These are phyloP conservation scores for Fusarium cicatricum DNA, from an alignment of 2,329 filamentous ascomycete species.

Conservation along the genomic window DNA sequence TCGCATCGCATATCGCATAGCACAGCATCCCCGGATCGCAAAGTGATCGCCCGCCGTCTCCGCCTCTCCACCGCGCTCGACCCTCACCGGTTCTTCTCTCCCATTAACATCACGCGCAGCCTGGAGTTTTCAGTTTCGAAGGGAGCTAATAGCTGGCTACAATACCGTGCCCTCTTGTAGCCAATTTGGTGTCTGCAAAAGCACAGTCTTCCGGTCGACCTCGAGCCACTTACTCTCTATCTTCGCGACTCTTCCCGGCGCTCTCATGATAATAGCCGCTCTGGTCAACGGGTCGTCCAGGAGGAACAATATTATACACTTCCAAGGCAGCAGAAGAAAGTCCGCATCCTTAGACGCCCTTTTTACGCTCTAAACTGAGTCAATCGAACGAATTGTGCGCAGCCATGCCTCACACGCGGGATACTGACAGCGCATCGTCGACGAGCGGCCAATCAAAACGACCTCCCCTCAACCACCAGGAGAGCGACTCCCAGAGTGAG, in stretches of 20 bases:
- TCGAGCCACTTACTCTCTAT: constrained; percentile 6
- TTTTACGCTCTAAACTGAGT: not conserved
- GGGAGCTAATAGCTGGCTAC: constrained; percentile 28
- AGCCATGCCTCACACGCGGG: constrained; percentile 55
- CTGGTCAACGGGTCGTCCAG: constrained; percentile 24
- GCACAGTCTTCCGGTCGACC: constrained; percentile 3
- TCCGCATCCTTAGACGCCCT: constrained; percentile 1
- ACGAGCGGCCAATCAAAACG: constrained; percentile 65
- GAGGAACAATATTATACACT: constrained; percentile 28
- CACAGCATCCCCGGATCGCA: constrained; percentile 1
- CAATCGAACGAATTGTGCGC: constrained; percentile 16
- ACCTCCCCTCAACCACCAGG: constrained; percentile 50
- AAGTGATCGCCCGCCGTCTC: constrained; percentile 28
- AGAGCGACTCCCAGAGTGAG: constrained; percentile 48
- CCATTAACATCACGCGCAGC: constrained; percentile 32
- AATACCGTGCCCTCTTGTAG: not conserved
- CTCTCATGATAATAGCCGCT: constrained; percentile 32
- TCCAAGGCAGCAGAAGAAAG: constrained; percentile 24
- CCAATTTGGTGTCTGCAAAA: not conserved
- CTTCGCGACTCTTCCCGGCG: constrained; percentile 11
- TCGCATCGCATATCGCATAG: constrained; percentile 1
- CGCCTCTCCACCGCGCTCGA: constrained; percentile 24
- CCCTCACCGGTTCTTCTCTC: constrained; percentile 34
- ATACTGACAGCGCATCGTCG: constrained; percentile 57
- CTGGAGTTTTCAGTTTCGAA: constrained; percentile 17